Conservation (phyloP, 2,329 filamentous ascomycete species). For the Ophiostoma himal-ulmi region DNA sequence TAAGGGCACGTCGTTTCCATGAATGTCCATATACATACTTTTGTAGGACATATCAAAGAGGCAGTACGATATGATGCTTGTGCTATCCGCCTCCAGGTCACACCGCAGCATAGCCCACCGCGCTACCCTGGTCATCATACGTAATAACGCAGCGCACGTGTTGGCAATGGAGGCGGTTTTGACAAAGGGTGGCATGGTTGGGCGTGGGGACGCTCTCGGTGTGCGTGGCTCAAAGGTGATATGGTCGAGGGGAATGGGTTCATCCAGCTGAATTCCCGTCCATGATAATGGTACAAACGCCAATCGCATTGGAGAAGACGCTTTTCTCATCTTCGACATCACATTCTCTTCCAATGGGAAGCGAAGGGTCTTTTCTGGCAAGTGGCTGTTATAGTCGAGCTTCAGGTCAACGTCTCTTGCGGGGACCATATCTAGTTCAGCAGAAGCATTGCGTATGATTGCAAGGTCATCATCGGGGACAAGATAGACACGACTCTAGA, state of each 20-base stretch:
- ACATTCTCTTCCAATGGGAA: not conserved
- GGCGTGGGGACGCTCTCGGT: not conserved
- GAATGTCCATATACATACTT: not conserved
- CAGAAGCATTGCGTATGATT: not conserved
- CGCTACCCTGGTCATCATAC: not conserved
- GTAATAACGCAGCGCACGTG: not conserved
- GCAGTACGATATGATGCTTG: not conserved
- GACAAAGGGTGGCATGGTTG: not conserved
- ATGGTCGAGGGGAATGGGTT: not conserved
- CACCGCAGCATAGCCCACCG: not conserved
- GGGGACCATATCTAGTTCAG: not conserved
- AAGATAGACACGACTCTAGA: not conserved
- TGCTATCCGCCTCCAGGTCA: not conserved
- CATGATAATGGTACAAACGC: not conserved
- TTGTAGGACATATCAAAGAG: not conserved
- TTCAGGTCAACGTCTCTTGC: not conserved
- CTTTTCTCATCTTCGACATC: not conserved
- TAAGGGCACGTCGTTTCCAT: not conserved
- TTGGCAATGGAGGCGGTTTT: not conserved
- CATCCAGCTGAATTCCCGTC: not conserved
- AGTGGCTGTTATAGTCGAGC: not conserved
- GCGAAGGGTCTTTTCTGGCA: not conserved
- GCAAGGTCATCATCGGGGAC: not conserved
- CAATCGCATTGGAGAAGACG: not conserved
- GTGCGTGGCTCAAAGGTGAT: not conserved